Conservation (phyloP, 257 asterid species). For the Fraxinus cuspidata region DNA sequence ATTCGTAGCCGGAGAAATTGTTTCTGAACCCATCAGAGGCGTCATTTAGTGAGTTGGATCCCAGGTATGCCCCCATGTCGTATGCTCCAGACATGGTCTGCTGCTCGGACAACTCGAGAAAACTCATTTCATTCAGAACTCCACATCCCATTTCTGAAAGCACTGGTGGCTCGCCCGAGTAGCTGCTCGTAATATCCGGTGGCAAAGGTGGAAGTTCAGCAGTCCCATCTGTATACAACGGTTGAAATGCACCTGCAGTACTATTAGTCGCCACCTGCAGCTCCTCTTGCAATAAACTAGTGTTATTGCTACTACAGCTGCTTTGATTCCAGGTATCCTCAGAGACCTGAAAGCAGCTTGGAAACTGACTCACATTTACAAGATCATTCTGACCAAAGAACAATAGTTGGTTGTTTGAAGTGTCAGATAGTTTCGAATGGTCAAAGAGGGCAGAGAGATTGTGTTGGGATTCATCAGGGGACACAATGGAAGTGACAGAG, state of each 20-base stretch:
- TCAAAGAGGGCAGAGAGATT: conserved; percentile 37
- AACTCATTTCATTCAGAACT: conserved; percentile 67
- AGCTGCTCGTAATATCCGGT: conserved; percentile 75
- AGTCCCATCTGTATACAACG: background rate
- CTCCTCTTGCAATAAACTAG: background rate
- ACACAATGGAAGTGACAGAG: conserved; percentile 72
- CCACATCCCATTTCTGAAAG: conserved; percentile 76
- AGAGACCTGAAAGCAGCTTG: conserved; percentile 38
- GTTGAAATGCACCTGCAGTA: conserved; percentile 7
- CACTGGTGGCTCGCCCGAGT: conserved; percentile 56
- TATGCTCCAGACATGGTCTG: conserved; percentile 35
- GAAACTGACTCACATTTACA: conserved; percentile 14
- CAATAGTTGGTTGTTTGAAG: conserved; percentile 26
- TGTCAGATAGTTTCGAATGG: conserved; percentile 14
- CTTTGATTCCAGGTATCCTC: conserved; percentile 34
- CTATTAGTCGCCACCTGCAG: background rate
- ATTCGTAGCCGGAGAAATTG: conserved; percentile 57
- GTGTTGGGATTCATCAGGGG: conserved; percentile 67
- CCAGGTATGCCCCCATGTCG: conserved; percentile 26
- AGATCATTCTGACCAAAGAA: conserved; percentile 35
- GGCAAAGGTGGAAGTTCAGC: conserved; percentile 86
- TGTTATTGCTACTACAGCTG: conserved; percentile 15
- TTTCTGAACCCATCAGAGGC: conserved; percentile 26
- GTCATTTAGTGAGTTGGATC: conserved; percentile 21
- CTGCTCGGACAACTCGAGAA: conserved; percentile 56